These are phyloP conservation scores for Lachancea dasiensis DNA, from an alignment of 805 yeast genomes.

Conservation along the genomic window DNA sequence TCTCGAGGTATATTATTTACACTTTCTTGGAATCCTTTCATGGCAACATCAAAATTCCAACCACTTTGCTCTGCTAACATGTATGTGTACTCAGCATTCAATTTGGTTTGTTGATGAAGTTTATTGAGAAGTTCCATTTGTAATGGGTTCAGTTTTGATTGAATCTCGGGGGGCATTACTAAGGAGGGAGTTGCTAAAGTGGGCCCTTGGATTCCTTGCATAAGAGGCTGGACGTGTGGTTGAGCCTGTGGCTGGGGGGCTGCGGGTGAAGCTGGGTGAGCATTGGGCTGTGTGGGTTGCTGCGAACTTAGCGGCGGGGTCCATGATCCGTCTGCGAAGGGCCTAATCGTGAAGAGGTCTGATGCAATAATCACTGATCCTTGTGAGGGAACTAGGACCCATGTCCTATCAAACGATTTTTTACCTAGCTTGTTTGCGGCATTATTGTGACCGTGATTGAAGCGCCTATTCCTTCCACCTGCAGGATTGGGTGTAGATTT, in stretches of 20 bases:
- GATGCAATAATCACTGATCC: constrained; percentile 80
- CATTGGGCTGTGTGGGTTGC: constrained; percentile 3
- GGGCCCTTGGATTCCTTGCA: too few relatives aligned
- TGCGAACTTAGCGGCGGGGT: constrained; percentile 5
- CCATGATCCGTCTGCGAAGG: constrained; percentile 60
- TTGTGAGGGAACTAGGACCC: constrained; percentile 65
- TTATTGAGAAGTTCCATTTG: constrained; percentile 63
- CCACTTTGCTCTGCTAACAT: constrained; percentile 84
- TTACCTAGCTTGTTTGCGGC: constrained; percentile 38
- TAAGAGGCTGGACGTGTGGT: too few relatives aligned
- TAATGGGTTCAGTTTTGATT: constrained; percentile 40
- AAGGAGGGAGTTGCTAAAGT: constrained; percentile 23
- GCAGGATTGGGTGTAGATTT: constrained; percentile 18
- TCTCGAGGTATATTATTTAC: constrained; percentile 53
- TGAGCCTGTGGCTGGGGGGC: constrained; percentile 13
- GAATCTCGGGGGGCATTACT: constrained; percentile 53
- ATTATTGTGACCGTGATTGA: constrained; percentile 28
- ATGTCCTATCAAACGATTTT: constrained; percentile 81
- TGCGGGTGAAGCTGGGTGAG: constrained; percentile 13
- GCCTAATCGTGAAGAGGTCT: constrained; percentile 68
- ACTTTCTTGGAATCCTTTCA: constrained; percentile 63
- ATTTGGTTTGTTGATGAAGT: constrained; percentile 63
- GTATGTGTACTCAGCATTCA: constrained; percentile 71
- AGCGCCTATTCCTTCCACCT: constrained; percentile 25
- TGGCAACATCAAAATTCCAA: constrained; percentile 71